phyloP scores from a whole-genome alignment of 2,329 filamentous ascomycete genomes.

The Helotiales sp. region DNA sequence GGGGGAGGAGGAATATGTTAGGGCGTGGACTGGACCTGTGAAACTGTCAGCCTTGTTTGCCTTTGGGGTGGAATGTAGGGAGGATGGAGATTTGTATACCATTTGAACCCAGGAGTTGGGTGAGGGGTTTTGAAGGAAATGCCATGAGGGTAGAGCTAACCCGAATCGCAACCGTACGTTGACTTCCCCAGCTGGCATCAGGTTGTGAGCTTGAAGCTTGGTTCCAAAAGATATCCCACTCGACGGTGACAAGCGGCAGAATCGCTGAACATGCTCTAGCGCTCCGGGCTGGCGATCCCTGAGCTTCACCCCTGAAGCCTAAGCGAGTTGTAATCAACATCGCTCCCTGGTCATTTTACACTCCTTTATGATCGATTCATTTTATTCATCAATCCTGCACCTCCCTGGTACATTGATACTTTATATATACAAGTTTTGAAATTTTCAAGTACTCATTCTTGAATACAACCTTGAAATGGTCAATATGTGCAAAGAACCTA shows the following conservation, averaged over 20 bases:
- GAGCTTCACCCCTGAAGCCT: background rate
- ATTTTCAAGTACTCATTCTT: no score
- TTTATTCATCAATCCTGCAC: no score
- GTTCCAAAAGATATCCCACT: background rate
- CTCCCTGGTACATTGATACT: no score
- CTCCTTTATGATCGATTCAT: no score
- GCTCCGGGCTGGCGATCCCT: background rate
- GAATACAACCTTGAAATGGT: no score
- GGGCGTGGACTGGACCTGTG: constrained; percentile 73
- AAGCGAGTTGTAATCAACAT: background rate
- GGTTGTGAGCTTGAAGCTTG: background rate
- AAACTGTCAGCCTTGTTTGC: constrained; percentile 12
- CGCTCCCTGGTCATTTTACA: no score
- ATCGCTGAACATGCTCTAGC: background rate
- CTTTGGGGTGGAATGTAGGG: background rate
- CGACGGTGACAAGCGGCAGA: background rate
- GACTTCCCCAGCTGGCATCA: background rate
- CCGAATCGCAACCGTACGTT: background rate
- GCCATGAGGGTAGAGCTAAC: constrained; percentile 39
- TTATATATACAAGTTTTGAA: no score
- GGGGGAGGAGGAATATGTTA: constrained; percentile 73
- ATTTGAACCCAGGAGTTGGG: constrained; percentile 63
- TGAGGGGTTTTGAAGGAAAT: constrained; percentile 53
- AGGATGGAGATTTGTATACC: constrained; percentile 48
- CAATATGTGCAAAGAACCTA: no score